These are phyloP conservation scores for Porcisia deanei DNA, from an alignment of 208 protist species.

Conservation along the genomic window DNA sequence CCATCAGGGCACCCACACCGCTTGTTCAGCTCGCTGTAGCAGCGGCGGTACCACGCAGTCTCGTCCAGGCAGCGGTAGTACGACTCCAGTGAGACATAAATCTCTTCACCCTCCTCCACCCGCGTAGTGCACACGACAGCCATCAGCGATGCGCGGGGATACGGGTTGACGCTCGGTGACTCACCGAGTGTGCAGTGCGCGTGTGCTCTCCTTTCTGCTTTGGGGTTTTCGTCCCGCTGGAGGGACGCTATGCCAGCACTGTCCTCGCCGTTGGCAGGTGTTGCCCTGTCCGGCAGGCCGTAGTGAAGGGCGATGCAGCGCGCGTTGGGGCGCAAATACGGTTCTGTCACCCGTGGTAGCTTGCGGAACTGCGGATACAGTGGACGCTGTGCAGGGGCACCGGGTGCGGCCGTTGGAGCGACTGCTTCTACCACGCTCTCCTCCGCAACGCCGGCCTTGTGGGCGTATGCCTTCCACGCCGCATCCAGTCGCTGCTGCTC, in stretches of 20 bases:
- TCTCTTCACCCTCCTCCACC: slow-evolving; percentile 45
- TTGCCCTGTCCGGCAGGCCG: slow-evolving; percentile 33
- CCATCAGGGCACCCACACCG: slow-evolving; percentile 14
- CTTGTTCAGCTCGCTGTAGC: slow-evolving; percentile 33
- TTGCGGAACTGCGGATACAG: slow-evolving; percentile 28
- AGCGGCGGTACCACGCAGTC: slow-evolving; percentile 60
- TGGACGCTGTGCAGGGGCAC: slow-evolving; percentile 2
- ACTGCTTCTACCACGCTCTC: background rate
- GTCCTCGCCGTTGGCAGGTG: background rate
- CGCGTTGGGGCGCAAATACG: slow-evolving; percentile 60
- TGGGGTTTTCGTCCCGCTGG: too few relatives aligned
- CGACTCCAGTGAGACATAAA: slow-evolving; percentile 73
- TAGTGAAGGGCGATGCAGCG: slow-evolving; percentile 86
- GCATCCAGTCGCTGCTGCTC: slow-evolving; percentile 30
- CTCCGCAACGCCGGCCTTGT: background rate
- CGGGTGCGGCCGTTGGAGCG: background rate
- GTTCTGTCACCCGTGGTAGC: slow-evolving; percentile 22
- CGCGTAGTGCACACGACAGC: slow-evolving; percentile 62
- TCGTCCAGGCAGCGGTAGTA: slow-evolving; percentile 87
- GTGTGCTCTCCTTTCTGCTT: background rate
- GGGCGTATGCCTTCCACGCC: slow-evolving; percentile 4
- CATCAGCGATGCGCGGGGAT: slow-evolving; percentile 64
- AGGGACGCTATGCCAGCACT: background rate
- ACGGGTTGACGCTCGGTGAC: background rate
- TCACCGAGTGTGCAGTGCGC: background rate